These are phyloP conservation scores for Citrus trifoliata DNA, from an alignment of 345 rosid species.

Conservation along the genomic window DNA sequence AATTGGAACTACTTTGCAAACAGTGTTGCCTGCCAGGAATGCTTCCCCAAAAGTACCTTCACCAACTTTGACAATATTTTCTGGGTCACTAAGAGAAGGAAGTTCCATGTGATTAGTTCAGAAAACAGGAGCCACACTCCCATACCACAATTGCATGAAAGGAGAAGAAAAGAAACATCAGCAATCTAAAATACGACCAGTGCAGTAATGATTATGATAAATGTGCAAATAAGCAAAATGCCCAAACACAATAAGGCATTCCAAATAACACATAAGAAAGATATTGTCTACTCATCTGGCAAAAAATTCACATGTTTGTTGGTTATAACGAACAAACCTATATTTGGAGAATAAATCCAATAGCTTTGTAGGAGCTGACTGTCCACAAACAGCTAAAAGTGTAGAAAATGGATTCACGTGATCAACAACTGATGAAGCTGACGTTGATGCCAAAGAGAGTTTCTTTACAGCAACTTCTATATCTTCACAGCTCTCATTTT, in stretches of 20 bases:
- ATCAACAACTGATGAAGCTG: conserved; percentile 37
- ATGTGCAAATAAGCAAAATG: not conserved
- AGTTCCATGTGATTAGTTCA: conserved; percentile 15
- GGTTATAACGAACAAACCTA: conserved; percentile 49
- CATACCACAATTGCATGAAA: not conserved
- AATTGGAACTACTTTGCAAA: conserved; percentile 95
- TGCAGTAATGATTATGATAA: no score
- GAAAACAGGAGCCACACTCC: conserved; percentile 1
- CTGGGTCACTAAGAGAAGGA: conserved; percentile 54
- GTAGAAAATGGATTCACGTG: conserved; percentile 51
- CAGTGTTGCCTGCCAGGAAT: conserved; percentile 69
- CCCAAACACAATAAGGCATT: not conserved
- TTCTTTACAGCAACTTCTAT: conserved; percentile 58
- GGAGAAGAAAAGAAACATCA: conserved; percentile 4
- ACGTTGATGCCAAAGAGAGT: conserved; percentile 64
- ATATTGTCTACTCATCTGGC: not conserved
- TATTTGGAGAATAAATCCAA: conserved; percentile 70
- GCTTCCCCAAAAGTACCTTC: conserved; percentile 99
- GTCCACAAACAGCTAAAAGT: conserved; percentile 66
- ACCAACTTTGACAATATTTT: conserved; percentile 73
- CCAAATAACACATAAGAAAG: not conserved
- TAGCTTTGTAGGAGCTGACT: conserved; percentile 53
- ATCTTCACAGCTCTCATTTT: conserved; percentile 28
- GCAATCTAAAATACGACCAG: not conserved
- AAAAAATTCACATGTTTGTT: not conserved